These are phyloP conservation scores for Trifolium pratense DNA, from an alignment of 306 rosid genomes.

Conservation along the genomic window DNA sequence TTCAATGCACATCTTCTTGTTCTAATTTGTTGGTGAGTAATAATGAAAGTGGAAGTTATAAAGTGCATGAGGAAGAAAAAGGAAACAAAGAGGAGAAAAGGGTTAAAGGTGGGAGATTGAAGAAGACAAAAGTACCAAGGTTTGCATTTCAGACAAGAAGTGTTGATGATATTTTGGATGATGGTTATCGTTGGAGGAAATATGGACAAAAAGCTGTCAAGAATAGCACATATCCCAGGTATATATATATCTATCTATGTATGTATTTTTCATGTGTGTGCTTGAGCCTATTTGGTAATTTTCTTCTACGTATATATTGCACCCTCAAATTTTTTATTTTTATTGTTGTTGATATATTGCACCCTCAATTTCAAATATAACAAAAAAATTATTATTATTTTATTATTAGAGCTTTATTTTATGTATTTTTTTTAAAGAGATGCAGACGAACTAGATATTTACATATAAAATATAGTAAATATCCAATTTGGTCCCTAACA, in stretches of 20 bases:
- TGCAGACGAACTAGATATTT: no score
- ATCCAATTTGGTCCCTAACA: not conserved
- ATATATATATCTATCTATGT: not conserved
- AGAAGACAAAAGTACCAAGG: constrained; percentile 67
- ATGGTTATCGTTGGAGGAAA: constrained; percentile 96
- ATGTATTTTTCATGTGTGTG: not conserved
- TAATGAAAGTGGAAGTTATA: constrained; percentile 32
- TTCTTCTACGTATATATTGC: not conserved
- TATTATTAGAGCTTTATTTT: no score
- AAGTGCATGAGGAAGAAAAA: constrained; percentile 38
- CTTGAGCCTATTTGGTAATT: not conserved
- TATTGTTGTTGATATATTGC: no score
- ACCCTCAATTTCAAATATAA: not conserved
- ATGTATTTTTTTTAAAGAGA: no score
- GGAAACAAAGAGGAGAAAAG: constrained; percentile 41
- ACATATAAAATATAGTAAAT: not conserved
- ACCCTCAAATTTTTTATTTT: not conserved
- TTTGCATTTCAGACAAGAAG: constrained; percentile 90
- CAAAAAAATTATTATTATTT: no score
- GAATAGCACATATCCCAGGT: constrained; percentile 83
- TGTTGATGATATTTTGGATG: constrained; percentile 89
- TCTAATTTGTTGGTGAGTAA: constrained; percentile 19
- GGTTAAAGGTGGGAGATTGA: constrained; percentile 45
- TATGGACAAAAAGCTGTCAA: constrained; percentile 96
- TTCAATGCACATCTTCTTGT: constrained; percentile 30